Evolutionary conservation across 2,329 filamentous ascomycete species (phyloP).

Genomic region (Penicillium digitatum): DNA sequence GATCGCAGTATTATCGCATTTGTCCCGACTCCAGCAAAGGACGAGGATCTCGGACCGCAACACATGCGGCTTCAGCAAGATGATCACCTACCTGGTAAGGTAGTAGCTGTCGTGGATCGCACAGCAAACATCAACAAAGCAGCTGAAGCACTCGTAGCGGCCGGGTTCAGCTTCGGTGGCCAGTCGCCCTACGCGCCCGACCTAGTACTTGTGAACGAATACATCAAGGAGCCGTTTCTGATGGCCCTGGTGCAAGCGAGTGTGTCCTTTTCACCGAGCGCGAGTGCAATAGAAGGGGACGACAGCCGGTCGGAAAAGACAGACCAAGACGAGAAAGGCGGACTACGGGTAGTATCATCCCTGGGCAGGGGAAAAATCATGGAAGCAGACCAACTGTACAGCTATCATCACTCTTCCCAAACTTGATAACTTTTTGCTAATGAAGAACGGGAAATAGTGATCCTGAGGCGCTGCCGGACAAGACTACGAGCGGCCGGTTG

Average conservation of each 20-base stretch:
- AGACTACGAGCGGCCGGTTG: slow-evolving; percentile 19
- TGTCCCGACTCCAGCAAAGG: neutral
- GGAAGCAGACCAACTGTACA: too few relatives aligned
- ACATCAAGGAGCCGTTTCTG: slow-evolving; percentile 53
- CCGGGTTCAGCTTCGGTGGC: slow-evolving; percentile 55
- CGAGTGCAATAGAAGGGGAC: neutral
- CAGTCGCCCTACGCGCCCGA: slow-evolving; percentile 60
- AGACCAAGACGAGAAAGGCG: neutral
- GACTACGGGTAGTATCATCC: neutral
- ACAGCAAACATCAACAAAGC: slow-evolving; percentile 54
- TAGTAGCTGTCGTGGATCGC: slow-evolving; percentile 58
- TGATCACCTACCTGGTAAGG: slow-evolving; percentile 3
- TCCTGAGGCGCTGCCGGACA: too few relatives aligned
- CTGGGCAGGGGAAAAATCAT: neutral
- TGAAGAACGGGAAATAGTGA: too few relatives aligned
- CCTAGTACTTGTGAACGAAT: slow-evolving; percentile 63
- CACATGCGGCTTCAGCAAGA: neutral
- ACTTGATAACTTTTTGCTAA: too few relatives aligned
- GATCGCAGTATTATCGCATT: neutral
- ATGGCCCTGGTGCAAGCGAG: slow-evolving; percentile 43
- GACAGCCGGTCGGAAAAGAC: neutral
- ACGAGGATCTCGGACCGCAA: neutral
- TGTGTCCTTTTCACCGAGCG: neutral
- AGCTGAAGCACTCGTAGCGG: slow-evolving; percentile 51
- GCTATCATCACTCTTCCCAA: too few relatives aligned